Percentiles rank a stretch among this genome's conserved stretches.
These are phyloP conservation scores for Suhomyces yuchorum DNA, from an alignment of 1,139 yeast genomes.

Conservation along the genomic window DNA sequence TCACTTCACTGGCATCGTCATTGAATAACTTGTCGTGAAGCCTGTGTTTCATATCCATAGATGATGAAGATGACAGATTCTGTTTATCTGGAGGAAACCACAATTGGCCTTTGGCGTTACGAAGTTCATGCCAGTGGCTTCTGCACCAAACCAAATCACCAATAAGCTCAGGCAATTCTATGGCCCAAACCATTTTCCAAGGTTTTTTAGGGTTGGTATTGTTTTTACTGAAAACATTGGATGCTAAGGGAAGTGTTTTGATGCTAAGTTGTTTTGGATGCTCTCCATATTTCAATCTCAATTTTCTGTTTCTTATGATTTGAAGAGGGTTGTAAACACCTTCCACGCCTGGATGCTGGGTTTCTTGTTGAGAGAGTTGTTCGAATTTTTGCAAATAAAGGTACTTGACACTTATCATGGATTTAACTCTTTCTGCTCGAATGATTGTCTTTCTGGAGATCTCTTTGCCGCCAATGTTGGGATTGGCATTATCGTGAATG, in stretches of 20 bases:
- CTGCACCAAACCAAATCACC: conserved; percentile 69
- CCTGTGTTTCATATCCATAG: conserved; percentile 15
- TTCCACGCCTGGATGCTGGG: conserved; percentile 52
- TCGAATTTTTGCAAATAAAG: conserved; percentile 45
- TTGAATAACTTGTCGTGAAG: conserved; percentile 38
- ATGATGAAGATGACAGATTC: conserved; percentile 8
- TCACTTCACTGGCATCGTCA: conserved; percentile 5
- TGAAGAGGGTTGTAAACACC: conserved; percentile 83
- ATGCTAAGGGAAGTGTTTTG: conserved; percentile 51
- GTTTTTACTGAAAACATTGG: conserved; percentile 53
- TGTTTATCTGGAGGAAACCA: conserved; percentile 51
- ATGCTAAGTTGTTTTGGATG: conserved; percentile 36
- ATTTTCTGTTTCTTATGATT: conserved; percentile 67
- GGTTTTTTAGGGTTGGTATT: conserved; percentile 30
- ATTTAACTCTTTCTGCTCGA: conserved; percentile 56
- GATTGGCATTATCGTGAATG: conserved; percentile 17
- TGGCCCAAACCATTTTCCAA: conserved; percentile 61
- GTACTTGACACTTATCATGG: conserved; percentile 55
- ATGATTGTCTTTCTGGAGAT: conserved; percentile 43
- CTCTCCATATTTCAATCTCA: conserved; percentile 48
- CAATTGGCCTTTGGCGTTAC: conserved; percentile 52
- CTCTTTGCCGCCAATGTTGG: conserved; percentile 17
- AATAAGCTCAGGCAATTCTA: conserved; percentile 62
- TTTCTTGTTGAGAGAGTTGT: conserved; percentile 16
- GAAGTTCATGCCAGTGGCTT: conserved; percentile 63